phyloP scores from a whole-genome alignment of 1,139 yeast species.

The Debaryomycetaceae sp. region DNA sequence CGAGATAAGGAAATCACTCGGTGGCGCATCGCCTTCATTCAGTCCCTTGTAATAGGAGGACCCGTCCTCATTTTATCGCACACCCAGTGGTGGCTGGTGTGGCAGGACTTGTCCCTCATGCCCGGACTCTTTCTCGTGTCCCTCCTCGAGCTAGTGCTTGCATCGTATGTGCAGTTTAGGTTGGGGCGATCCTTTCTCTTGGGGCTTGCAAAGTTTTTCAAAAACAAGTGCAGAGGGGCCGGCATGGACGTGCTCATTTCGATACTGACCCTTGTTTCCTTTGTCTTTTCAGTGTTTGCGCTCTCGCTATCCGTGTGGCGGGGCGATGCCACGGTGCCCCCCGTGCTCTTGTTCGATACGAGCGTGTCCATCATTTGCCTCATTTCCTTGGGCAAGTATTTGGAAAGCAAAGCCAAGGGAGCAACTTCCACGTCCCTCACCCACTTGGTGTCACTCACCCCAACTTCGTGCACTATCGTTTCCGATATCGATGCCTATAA shows the following conservation, averaged over 20 bases:
- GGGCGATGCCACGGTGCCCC: slow-evolving; percentile 33
- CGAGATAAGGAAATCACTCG: slow-evolving; percentile 60
- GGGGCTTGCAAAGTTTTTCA: slow-evolving; percentile 55
- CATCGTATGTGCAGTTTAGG: slow-evolving; percentile 59
- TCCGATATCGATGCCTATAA: slow-evolving; percentile 25
- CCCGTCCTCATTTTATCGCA: slow-evolving; percentile 57
- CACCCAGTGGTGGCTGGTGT: slow-evolving; percentile 24
- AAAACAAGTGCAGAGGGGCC: slow-evolving; percentile 53
- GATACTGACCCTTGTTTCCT: slow-evolving; percentile 74
- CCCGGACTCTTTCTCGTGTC: slow-evolving; percentile 52
- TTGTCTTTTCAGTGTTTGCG: slow-evolving; percentile 57
- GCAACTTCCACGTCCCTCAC: slow-evolving; percentile 86
- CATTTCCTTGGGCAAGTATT: slow-evolving; percentile 80
- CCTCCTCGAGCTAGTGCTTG: slow-evolving; percentile 48
- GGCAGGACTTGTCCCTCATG: slow-evolving; percentile 18
- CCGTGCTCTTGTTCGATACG: slow-evolving; percentile 78
- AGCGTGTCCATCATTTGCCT: slow-evolving; percentile 75
- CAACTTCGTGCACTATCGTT: slow-evolving; percentile 62
- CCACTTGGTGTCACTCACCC: slow-evolving; percentile 66
- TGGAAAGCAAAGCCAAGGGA: slow-evolving; percentile 89
- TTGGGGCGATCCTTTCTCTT: slow-evolving; percentile 55
- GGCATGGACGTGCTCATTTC: slow-evolving; percentile 93
- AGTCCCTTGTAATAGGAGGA: slow-evolving; percentile 42
- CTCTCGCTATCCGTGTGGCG: slow-evolving; percentile 33
- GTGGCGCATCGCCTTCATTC: slow-evolving; percentile 52